Evolutionary conservation across 306 rosid species (phyloP), one percentile per base, ranked within the genome.

Genomic region (Vachellia collinsii): DNA sequence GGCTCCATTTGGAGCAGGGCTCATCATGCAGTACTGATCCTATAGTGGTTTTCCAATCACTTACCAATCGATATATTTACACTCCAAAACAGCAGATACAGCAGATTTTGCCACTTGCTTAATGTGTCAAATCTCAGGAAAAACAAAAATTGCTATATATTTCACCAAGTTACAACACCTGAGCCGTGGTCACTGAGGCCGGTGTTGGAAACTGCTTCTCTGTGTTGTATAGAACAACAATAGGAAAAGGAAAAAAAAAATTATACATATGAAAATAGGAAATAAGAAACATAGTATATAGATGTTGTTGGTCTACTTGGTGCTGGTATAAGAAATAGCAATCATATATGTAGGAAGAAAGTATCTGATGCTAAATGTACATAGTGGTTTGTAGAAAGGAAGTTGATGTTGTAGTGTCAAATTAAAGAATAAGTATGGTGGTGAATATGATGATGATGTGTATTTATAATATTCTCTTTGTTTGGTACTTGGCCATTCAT

Each of bases 1-100:
- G 72, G 13, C 94, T 69, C 94, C 94, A 76, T 87, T 90, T 90
- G 94, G 89, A 23, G 94, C 88, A 72, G 94, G 91, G n/a, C 84
- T 88, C 25, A 62, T 87, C 53, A 83, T 90, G 84, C 82, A 90
- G 84, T 85, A 78, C 80, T 87, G 80, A 85, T 68, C 19, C 69
- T 29, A 58, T 70, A 72, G 75, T 58, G 78, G 74, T 58, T 74
- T 83, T 80, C 65, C 3, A n/a, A 75, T 84, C 78, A 71, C 65
- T 68, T 70, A 63, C 61, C 79, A 77, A 77, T 73, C 82, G 77
- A 80, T 79, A 73, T 79, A 73, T 81, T 44, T 83, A 83, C 79
- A 83, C 74, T 75, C 73, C 65, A 11, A 56, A 83, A 86, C 74
- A 70, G 54, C 53, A 71, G 65, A 76, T 38, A 76, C 23, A 72